phyloP scores from a whole-genome alignment of 441 rosid genomes.

The Gossypium schwendimanii region DNA sequence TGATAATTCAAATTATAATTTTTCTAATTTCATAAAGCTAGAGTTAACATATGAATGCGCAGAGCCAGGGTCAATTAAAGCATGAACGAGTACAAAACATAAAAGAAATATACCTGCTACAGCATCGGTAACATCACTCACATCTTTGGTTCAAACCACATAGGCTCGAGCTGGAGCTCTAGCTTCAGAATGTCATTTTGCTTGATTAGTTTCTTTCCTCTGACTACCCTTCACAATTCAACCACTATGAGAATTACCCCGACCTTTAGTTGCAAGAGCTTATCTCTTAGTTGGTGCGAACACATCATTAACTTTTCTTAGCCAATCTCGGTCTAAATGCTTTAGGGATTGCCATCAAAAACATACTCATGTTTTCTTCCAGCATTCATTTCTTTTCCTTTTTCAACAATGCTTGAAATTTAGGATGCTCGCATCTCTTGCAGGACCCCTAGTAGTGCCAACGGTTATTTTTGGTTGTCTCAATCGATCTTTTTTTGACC shows the following conservation, averaged over 20 bases:
- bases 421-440: background rate
- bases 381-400: background rate
- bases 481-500: background rate
- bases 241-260: background rate
- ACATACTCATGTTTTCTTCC: background rate
- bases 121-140: background rate
- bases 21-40: background rate
- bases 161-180: background rate
- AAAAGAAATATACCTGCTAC: background rate
- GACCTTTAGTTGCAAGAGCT: background rate
- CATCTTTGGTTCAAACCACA: background rate
- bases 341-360: background rate
- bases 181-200: background rate
- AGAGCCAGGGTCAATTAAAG: background rate
- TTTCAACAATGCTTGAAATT: background rate
- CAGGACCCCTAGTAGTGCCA: background rate
- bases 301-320: background rate
- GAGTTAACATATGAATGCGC: background rate
- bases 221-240: background rate
- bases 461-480: too few relatives aligned
- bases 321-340: background rate
- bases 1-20: too few relatives aligned
- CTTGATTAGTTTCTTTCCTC: background rate
- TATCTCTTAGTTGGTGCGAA: background rate
- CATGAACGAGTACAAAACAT: background rate